phyloP scores from a whole-genome alignment of 1,284 basidiomycete species.

The Ceratobasidium sp. region DNA sequence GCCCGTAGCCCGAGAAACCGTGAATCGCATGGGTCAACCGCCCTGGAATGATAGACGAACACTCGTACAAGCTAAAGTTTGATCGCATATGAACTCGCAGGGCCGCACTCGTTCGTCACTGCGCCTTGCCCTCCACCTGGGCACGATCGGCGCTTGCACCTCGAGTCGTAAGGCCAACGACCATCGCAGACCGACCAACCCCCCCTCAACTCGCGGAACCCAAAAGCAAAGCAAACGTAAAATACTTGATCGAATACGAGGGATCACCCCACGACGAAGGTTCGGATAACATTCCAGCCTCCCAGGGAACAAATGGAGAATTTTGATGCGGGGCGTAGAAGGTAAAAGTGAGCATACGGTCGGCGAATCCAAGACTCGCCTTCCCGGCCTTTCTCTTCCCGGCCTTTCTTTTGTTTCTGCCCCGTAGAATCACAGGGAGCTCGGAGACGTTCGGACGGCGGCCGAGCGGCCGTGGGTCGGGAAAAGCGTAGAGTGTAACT shows the following conservation, averaged over 20 bases:
- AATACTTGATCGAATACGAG: neutral
- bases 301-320: neutral
- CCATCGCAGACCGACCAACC: neutral
- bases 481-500: neutral
- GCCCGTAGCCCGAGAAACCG: neutral
- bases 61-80: neutral
- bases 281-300: neutral
- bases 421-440: neutral
- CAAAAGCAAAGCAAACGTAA: neutral
- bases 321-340: neutral
- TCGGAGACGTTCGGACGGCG: slow-evolving; percentile 6
- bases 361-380: neutral
- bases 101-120: slow-evolving; percentile 5
- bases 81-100: slow-evolving; percentile 1
- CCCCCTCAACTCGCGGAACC: no score
- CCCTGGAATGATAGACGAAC: neutral
- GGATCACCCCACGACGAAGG: neutral
- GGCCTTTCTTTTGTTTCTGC: neutral
- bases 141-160: neutral
- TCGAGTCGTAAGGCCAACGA: neutral
- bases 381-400: neutral
- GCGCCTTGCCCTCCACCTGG: neutral
- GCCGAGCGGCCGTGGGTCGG: neutral
- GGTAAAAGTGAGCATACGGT: neutral
- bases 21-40: neutral